A percentile compares a stretch with the other conserved stretches of the same genome.
Evolutionary conservation across 225 moss, liverwort and hornwort species (phyloP).

Genomic region (Neckera pumila): DNA sequence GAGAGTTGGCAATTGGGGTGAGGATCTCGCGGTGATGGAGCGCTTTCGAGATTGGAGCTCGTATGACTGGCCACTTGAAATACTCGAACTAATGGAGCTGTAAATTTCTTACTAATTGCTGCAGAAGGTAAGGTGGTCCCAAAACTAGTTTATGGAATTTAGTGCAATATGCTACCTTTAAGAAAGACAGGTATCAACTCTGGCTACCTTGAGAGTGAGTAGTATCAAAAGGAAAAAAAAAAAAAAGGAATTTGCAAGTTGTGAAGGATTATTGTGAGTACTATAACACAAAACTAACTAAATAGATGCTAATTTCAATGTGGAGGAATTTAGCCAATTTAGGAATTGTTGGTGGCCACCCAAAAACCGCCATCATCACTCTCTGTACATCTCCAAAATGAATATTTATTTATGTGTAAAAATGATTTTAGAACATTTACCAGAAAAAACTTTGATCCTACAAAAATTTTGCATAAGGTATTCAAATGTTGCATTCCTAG

Average conservation of each 20-base stretch:
- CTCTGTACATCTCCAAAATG: neutral
- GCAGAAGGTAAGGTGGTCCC: too few relatives aligned
- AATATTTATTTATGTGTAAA: neutral
- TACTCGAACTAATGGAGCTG: neutral
- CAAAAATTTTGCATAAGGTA: neutral
- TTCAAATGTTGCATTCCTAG: neutral
- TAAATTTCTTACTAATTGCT: neutral
- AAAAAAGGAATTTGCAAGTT: too few relatives aligned
- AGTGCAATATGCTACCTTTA: too few relatives aligned
- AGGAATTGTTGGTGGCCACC: too few relatives aligned
- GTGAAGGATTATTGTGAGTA: too few relatives aligned
- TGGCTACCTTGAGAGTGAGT: too few relatives aligned
- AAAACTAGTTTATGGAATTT: too few relatives aligned
- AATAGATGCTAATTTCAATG: too few relatives aligned
- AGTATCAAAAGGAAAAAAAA: too few relatives aligned
- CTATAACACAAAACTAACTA: too few relatives aligned
- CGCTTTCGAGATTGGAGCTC: neutral
- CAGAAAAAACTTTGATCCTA: rapidly evolving
- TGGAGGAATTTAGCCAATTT: too few relatives aligned
- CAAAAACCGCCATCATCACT: neutral
- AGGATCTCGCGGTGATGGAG: neutral
- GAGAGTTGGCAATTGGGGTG: neutral
- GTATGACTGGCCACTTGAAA: neutral
- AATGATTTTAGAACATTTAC: neutral
- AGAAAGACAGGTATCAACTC: too few relatives aligned